Evolutionary conservation across 2,329 filamentous ascomycete genomes (phyloP).

Genomic region (Aspergillus spinulosporus): DNA sequence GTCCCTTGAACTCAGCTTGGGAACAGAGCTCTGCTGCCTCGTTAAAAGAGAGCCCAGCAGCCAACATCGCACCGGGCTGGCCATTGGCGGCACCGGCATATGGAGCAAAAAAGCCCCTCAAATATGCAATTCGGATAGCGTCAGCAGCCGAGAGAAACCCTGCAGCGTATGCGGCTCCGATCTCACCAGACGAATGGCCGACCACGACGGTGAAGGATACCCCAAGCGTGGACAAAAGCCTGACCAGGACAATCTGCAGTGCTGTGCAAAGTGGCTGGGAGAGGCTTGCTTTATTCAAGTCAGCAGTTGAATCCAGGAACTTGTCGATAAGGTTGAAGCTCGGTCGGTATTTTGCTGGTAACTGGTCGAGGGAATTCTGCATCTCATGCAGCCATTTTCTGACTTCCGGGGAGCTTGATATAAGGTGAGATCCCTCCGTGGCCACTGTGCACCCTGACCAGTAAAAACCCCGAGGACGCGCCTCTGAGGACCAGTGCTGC

Average conservation of each 20-base stretch:
- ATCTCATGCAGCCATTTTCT: not conserved
- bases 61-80: not conserved
- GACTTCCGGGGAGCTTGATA: not conserved
- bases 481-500: not conserved
- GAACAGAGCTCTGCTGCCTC: not conserved
- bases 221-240: slow-evolving; percentile 28
- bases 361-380: not conserved
- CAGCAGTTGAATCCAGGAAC: not conserved
- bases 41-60: not conserved
- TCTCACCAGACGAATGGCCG: slow-evolving; percentile 37
- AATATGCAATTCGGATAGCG: not conserved
- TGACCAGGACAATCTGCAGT: slow-evolving; percentile 34
- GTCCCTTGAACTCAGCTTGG: not conserved
- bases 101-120: not conserved
- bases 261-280: slow-evolving; percentile 33
- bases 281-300: slow-evolving; percentile 7
- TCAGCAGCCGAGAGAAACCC: not conserved
- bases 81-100: not conserved
- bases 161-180: slow-evolving; percentile 43
- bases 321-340: not conserved
- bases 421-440: slow-evolving; percentile 4
- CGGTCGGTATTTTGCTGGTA: not conserved
- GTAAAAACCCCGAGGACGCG: slow-evolving; percentile 23
- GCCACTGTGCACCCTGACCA: slow-evolving; percentile 27
- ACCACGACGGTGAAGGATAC: slow-evolving; percentile 28